A percentile compares a stretch with the other conserved stretches of the same genome.
phyloP scores from a whole-genome alignment of 2,329 filamentous ascomycete species.

The Furcasterigmium sp. region DNA sequence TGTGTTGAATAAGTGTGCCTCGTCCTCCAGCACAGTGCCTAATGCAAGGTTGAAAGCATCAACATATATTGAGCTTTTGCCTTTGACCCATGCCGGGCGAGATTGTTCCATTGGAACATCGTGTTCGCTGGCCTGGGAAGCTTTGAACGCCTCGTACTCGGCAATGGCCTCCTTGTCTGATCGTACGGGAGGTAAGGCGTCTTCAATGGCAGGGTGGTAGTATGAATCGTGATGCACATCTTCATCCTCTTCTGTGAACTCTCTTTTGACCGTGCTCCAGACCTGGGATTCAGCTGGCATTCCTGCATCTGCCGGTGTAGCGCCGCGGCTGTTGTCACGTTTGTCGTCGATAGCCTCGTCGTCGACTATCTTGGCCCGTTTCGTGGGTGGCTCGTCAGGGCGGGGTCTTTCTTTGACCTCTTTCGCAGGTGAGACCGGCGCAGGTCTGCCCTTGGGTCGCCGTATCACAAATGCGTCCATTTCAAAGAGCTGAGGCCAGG shows the following conservation, averaged over 20 bases:
- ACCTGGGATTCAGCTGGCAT: too few relatives aligned
- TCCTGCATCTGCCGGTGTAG: too few relatives aligned
- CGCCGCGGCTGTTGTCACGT: constrained; percentile 9
- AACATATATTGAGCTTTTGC: constrained; percentile 87
- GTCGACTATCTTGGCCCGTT: constrained; percentile 23
- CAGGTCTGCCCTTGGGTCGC: constrained; percentile 11
- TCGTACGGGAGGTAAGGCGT: constrained; percentile 61
- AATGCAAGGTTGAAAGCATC: constrained; percentile 94
- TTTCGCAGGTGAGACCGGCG: constrained; percentile 5
- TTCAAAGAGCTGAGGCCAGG: constrained; percentile 3
- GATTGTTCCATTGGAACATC: constrained; percentile 25
- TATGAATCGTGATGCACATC: constrained; percentile 10
- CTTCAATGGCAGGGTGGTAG: constrained; percentile 62
- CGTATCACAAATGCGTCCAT: constrained; percentile 34
- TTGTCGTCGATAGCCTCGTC: constrained; percentile 12
- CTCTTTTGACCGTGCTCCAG: too few relatives aligned
- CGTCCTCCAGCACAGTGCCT: constrained; percentile 83
- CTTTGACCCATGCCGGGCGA: constrained; percentile 59
- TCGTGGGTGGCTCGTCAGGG: constrained; percentile 23
- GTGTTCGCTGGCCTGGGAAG: constrained; percentile 39
- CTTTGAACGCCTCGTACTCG: constrained; percentile 69
- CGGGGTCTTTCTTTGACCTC: constrained; percentile 5
- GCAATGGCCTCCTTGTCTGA: constrained; percentile 68
- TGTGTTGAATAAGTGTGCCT: constrained; percentile 79
- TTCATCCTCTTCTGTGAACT: constrained; percentile 18